Conservation (phyloP, 2,329 filamentous ascomycete genomes). For the Fusarium sp. region DNA sequence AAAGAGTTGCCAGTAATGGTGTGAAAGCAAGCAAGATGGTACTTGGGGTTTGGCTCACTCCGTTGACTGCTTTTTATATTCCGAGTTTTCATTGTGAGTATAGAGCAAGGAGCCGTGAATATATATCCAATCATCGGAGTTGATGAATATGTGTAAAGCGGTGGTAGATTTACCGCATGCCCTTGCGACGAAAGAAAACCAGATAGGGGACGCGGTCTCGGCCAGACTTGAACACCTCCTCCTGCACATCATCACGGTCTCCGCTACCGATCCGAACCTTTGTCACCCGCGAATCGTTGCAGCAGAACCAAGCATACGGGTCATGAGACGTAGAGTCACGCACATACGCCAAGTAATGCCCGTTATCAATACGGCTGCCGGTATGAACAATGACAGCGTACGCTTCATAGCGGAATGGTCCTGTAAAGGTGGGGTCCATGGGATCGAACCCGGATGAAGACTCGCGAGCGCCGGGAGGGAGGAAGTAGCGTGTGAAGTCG, state of each 20-base stretch:
- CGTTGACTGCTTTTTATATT: neutral
- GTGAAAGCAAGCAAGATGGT: neutral
- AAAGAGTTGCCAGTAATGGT: too few species aligned
- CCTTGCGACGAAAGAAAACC: conserved; percentile 58
- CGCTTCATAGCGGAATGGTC: conserved; percentile 81
- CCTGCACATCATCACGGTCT: conserved; percentile 49
- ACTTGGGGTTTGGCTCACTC: too few species aligned
- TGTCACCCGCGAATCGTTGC: conserved; percentile 58
- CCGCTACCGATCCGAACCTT: conserved; percentile 56
- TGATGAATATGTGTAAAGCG: neutral
- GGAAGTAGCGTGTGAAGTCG: conserved; percentile 60
- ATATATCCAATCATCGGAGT: neutral
- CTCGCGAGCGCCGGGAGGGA: conserved; percentile 49
- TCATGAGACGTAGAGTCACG: conserved; percentile 63
- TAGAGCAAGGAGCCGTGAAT: neutral
- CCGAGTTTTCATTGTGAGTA: neutral
- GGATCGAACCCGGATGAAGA: conserved; percentile 44
- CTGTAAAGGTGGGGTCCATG: conserved; percentile 55
- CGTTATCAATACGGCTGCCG: conserved; percentile 73
- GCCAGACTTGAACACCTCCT: conserved; percentile 53
- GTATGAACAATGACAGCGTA: conserved; percentile 86
- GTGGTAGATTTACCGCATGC: conserved; percentile 27
- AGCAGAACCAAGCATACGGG: conserved; percentile 60
- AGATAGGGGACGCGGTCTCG: conserved; percentile 58
- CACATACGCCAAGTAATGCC: conserved; percentile 83